Evolutionary conservation across 163 green algal genomes (phyloP).

Genomic region (Scenedesmus sp.): DNA sequence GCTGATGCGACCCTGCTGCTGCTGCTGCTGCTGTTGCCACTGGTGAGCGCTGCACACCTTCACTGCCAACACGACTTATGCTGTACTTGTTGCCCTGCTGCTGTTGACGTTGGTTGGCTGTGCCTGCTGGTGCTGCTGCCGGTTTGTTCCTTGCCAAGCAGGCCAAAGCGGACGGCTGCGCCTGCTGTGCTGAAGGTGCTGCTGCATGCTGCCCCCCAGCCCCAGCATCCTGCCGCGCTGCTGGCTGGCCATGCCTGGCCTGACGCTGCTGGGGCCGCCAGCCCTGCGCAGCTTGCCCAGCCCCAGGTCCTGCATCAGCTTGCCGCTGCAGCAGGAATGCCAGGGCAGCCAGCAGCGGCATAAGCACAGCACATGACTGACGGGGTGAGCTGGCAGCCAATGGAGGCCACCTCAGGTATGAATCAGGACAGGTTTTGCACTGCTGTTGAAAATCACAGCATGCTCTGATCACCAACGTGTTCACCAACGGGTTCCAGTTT

Average conservation of each 20-base stretch:
- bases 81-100: neutral
- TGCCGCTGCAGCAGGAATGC: slow-evolving; percentile 1
- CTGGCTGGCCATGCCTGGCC: neutral
- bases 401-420: too few relatives aligned
- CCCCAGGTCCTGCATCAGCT: slow-evolving; percentile 27
- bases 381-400: neutral
- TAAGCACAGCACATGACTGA: neutral
- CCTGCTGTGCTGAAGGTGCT: neutral
- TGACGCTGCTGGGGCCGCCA: neutral
- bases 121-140: slow-evolving; percentile 14
- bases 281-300: neutral
- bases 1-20: neutral
- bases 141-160: neutral
- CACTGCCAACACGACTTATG: neutral
- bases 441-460: too few relatives aligned
- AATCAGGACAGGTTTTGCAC: too few relatives aligned
- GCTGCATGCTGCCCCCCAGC: neutral
- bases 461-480: too few relatives aligned
- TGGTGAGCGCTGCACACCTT: neutral
- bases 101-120: neutral
- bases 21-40: neutral
- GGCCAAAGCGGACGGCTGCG: neutral
- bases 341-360: neutral
- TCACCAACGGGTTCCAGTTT: too few relatives aligned
- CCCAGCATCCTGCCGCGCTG: neutral